Evolutionary conservation across 352 stramenopile genomes (phyloP).

Genomic region (Globisporangium emineosum): DNA sequence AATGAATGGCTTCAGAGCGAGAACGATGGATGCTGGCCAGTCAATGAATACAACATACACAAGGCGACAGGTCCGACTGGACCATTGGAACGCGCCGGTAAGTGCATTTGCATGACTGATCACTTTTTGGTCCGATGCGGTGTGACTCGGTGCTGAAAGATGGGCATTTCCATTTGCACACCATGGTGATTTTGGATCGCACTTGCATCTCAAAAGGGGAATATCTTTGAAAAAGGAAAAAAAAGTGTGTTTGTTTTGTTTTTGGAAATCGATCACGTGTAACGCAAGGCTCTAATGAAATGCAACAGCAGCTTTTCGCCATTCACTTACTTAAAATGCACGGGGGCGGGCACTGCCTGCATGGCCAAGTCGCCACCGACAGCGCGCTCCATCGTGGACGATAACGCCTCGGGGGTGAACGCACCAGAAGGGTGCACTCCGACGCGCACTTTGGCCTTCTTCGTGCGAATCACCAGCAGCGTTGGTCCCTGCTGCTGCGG

Average conservation of each 20-base stretch:
- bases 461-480: slow-evolving; percentile 64
- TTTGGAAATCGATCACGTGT: neutral
- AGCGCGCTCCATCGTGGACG: slow-evolving; percentile 66
- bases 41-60: neutral
- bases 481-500: slow-evolving; percentile 30
- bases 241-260: neutral
- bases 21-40: slow-evolving; percentile 1
- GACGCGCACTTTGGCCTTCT: slow-evolving; percentile 59
- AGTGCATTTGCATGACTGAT: neutral
- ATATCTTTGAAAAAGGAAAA: neutral
- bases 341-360: slow-evolving; percentile 23
- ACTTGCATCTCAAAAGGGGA: no score
- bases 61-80: neutral
- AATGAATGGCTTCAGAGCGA: neutral
- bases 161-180: neutral
- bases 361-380: slow-evolving; percentile 65
- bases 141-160: neutral
- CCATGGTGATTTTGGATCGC: neutral
- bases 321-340: slow-evolving; percentile 38
- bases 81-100: neutral
- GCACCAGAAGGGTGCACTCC: slow-evolving; percentile 31
- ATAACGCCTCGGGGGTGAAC: slow-evolving; percentile 53
- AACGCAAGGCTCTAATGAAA: slow-evolving; percentile 8
- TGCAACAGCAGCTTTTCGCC: neutral
- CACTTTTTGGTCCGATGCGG: neutral